Percentiles rank a stretch among this genome's conserved stretches.
phyloP scores from a whole-genome alignment of 768 basidiomycete genomes.

The Lanmaoa pseudosensibilis region DNA sequence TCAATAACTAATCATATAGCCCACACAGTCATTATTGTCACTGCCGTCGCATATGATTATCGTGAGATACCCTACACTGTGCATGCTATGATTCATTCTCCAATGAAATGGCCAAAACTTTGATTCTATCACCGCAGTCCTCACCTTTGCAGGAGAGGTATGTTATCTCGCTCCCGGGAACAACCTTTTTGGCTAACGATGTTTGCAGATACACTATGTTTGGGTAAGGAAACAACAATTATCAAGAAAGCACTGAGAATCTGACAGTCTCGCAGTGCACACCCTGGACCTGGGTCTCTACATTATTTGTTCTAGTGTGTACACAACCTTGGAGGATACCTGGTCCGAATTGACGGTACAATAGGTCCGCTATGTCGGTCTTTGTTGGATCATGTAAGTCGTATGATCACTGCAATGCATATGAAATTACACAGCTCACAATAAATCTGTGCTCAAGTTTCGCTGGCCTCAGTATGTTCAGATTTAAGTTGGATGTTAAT shows the following conservation, averaged over 20 bases:
- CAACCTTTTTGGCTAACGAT: not conserved
- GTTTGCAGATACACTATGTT: constrained; percentile 9
- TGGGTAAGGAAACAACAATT: constrained; percentile 5
- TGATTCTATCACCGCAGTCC: not conserved
- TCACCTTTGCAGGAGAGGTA: not conserved
- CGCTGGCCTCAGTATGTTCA: too few species aligned
- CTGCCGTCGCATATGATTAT: constrained; percentile 8
- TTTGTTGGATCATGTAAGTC: constrained; percentile 6
- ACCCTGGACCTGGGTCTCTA: constrained; percentile 13
- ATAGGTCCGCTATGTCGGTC: constrained; percentile 8
- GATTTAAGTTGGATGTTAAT: not conserved
- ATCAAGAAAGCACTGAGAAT: too few species aligned
- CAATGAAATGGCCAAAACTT: too few species aligned
- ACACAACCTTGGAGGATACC: not conserved
- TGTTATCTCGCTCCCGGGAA: too few species aligned
- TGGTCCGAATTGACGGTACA: not conserved
- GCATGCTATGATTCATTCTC: too few species aligned
- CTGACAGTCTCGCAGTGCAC: not conserved
- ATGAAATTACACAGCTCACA: not conserved
- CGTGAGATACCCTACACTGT: too few species aligned
- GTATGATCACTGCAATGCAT: not conserved
- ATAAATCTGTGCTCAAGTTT: not conserved
- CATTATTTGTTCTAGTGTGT: constrained; percentile 7
- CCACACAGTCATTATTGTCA: not conserved
- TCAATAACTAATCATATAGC: not conserved